A percentile compares a stretch with the other conserved stretches of the same genome.
Conservation (phyloP, 139 green algal species). For the Pleodorina starrii region DNA sequence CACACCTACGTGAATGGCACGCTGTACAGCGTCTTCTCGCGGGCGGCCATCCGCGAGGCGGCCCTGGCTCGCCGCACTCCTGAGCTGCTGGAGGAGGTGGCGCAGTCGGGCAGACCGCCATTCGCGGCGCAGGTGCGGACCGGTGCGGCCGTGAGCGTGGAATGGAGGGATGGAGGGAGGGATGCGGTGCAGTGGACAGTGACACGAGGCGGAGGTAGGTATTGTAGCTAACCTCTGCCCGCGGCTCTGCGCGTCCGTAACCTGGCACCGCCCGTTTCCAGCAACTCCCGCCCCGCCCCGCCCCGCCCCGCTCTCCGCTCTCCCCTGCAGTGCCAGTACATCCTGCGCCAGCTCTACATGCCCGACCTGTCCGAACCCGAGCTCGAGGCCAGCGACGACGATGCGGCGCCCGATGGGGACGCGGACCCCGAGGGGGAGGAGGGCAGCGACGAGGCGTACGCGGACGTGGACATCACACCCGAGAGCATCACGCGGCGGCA, state of each 20-base stretch:
- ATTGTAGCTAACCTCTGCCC: too few species aligned
- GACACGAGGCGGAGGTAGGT: too few species aligned
- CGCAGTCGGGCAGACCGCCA: neutral
- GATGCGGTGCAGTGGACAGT: too few species aligned
- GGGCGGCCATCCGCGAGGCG: constrained; percentile 23
- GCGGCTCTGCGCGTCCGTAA: too few species aligned
- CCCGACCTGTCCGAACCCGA: neutral
- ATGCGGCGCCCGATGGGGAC: constrained; percentile 33
- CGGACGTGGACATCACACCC: constrained; percentile 42
- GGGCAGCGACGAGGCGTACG: constrained; percentile 26
- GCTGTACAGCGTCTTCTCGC: constrained; percentile 56
- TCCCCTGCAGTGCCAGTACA: constrained; percentile 3
- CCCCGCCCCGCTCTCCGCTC: too few species aligned
- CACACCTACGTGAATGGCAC: constrained; percentile 63
- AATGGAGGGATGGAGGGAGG: too few species aligned
- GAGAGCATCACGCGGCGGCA: neutral
- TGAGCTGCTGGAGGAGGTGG: constrained; percentile 44
- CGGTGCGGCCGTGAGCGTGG: too few species aligned
- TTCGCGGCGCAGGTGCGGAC: constrained; percentile 50
- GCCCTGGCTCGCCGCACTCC: constrained; percentile 32
- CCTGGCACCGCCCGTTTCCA: too few species aligned
- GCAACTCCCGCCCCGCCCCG: too few species aligned
- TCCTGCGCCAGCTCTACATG: constrained; percentile 30
- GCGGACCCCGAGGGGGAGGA: constrained; percentile 25
- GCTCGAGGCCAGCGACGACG: constrained; percentile 34